Percentiles rank a stretch among this genome's conserved stretches.
Conservation (phyloP, 257 asterid species). For the Solanum virginianum region DNA sequence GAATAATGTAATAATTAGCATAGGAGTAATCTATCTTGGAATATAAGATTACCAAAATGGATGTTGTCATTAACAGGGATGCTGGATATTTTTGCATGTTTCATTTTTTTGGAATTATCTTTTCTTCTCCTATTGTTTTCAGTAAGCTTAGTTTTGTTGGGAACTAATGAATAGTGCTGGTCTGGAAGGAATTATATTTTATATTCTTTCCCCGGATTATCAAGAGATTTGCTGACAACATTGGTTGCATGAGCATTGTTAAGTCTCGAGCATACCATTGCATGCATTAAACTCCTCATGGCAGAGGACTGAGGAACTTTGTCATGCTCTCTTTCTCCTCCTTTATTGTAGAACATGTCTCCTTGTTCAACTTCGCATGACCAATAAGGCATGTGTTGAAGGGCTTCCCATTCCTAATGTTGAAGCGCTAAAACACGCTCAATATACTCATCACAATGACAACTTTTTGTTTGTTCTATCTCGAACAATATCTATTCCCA, state of each 20-base stretch:
- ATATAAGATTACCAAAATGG: neutral
- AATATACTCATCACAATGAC: neutral
- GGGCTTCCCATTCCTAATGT: neutral
- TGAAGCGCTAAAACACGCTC: neutral
- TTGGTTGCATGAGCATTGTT: neutral
- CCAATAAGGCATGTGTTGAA: neutral
- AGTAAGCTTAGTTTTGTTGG: neutral
- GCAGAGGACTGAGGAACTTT: neutral
- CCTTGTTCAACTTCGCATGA: neutral
- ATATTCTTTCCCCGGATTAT: neutral
- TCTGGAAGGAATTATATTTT: neutral
- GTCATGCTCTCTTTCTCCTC: neutral
- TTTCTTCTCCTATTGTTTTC: neutral
- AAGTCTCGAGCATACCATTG: neutral
- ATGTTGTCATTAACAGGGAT: neutral
- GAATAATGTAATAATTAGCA: neutral
- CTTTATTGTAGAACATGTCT: neutral
- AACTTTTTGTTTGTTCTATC: neutral
- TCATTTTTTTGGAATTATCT: neutral
- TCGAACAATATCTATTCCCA: neutral
- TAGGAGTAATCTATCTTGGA: neutral
- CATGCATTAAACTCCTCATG: neutral
- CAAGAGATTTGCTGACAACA: neutral
- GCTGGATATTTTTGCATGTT: neutral
- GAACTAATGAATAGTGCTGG: neutral